phyloP scores from a whole-genome alignment of 768 basidiomycete genomes.

The Lactifluus pinguis region DNA sequence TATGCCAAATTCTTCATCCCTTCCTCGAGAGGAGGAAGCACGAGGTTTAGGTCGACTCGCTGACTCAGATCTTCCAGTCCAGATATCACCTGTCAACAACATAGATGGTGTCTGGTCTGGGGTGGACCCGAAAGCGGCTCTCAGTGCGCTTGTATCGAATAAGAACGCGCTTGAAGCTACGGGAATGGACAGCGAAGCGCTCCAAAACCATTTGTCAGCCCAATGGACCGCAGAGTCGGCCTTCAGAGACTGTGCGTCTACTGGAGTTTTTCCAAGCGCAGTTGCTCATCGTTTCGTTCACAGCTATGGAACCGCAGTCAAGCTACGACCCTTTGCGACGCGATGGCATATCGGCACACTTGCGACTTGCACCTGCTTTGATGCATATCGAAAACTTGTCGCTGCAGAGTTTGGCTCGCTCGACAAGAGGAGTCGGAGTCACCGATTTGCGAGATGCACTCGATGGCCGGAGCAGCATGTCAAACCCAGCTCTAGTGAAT shows the following conservation, averaged over 20 bases:
- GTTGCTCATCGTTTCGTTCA: conserved; percentile 3
- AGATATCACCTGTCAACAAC: not conserved
- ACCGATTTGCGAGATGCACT: conserved; percentile 83
- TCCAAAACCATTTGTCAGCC: conserved; percentile 11
- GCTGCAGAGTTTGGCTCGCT: conserved; percentile 72
- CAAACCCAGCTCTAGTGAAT: conserved; percentile 56
- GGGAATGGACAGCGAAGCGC: conserved; percentile 13
- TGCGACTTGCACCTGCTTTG: conserved; percentile 74
- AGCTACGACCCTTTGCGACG: conserved; percentile 50
- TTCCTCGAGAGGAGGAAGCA: conserved; percentile 9
- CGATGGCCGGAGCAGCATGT: conserved; percentile 77
- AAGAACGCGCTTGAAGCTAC: conserved; percentile 14
- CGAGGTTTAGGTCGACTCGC: conserved; percentile 2
- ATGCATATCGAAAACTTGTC: conserved; percentile 92
- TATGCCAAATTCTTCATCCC: conserved; percentile 3
- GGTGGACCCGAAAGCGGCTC: conserved; percentile 5
- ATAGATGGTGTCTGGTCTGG: conserved; percentile 6
- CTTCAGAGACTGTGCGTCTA: conserved; percentile 59
- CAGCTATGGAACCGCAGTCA: conserved; percentile 49
- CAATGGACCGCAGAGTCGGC: conserved; percentile 71
- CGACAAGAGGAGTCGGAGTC: conserved; percentile 75
- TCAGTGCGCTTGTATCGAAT: conserved; percentile 2
- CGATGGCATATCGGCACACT: conserved; percentile 63
- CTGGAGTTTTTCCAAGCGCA: not conserved
- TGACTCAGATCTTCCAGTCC: conserved; percentile 6